phyloP scores from a whole-genome alignment of 306 rosid species.

The Corylus heterophylla region DNA sequence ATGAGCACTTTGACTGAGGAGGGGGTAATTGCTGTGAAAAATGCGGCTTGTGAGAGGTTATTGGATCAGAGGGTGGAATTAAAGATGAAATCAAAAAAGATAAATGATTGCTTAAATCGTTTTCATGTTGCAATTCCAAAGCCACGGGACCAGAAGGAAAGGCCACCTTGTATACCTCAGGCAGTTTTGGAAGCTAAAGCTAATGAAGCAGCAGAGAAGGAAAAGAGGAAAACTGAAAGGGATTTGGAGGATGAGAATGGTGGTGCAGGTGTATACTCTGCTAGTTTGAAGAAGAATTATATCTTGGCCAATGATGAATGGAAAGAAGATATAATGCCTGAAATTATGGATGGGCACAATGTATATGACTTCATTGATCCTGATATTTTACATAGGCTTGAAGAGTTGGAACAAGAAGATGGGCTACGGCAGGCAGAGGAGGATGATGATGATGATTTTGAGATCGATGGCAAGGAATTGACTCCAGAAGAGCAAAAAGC shows the following conservation, averaged over 20 bases:
- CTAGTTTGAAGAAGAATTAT: constrained; percentile 72
- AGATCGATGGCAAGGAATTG: constrained; percentile 62
- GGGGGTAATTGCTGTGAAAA: constrained; percentile 82
- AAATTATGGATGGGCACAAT: constrained; percentile 89
- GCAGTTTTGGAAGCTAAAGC: constrained; percentile 75
- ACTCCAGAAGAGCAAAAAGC: constrained; percentile 65
- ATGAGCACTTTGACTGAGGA: constrained; percentile 91
- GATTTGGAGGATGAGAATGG: constrained; percentile 89
- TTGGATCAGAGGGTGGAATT: constrained; percentile 77
- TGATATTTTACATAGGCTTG: constrained; percentile 70
- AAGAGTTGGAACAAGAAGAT: constrained; percentile 83
- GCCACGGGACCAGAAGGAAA: constrained; percentile 77
- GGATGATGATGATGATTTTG: constrained; percentile 54
- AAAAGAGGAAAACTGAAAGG: constrained; percentile 64
- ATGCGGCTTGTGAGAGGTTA: constrained; percentile 80
- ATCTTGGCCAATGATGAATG: constrained; percentile 78
- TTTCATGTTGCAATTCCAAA: constrained; percentile 82
- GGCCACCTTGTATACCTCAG: constrained; percentile 71
- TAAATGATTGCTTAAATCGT: constrained; percentile 74
- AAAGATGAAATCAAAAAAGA: constrained; percentile 83
- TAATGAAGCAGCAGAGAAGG: constrained; percentile 57
- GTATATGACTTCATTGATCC: constrained; percentile 83
- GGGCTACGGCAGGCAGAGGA: constrained; percentile 57
- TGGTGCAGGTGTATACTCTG: constrained; percentile 89
- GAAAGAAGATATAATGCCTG: constrained; percentile 85